These are phyloP conservation scores for Aspergillus sp. DNA, from an alignment of 2,329 filamentous ascomycete genomes.

Conservation along the genomic window DNA sequence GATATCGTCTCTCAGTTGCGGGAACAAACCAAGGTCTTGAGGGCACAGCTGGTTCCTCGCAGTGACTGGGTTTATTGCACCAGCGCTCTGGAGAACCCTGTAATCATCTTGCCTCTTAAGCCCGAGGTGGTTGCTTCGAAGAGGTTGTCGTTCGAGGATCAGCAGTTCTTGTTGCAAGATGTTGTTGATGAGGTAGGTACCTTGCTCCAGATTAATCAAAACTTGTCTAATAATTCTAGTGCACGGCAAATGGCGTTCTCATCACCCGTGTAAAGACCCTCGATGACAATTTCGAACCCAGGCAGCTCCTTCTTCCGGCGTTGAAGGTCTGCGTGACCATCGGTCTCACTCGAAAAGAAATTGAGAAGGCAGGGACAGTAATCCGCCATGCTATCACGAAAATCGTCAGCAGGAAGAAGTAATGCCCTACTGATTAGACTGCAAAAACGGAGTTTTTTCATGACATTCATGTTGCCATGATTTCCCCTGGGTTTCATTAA, in stretches of 20 bases:
- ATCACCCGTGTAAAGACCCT: slow-evolving; percentile 79
- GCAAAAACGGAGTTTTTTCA: too few species aligned
- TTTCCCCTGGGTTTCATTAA: slow-evolving; percentile 9
- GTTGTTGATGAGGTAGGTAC: slow-evolving; percentile 84
- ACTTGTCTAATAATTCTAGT: slow-evolving; percentile 42
- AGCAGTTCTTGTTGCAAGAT: slow-evolving; percentile 79
- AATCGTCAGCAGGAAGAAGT: slow-evolving; percentile 60
- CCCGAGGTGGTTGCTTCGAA: slow-evolving; percentile 68
- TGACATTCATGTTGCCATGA: slow-evolving; percentile 17
- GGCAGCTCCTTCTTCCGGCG: slow-evolving; percentile 67
- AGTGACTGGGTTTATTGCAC: slow-evolving; percentile 88
- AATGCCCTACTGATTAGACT: slow-evolving; percentile 13
- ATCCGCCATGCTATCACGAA: slow-evolving; percentile 93
- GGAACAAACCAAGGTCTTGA: slow-evolving; percentile 81
- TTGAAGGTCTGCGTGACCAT: slow-evolving; percentile 88
- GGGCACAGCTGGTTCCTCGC: slow-evolving; percentile 78
- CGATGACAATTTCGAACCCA: slow-evolving; percentile 58
- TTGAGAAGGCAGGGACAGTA: slow-evolving; percentile 82
- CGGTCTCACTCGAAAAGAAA: slow-evolving; percentile 85
- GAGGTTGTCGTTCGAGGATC: slow-evolving; percentile 63
- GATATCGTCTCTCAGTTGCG: slow-evolving; percentile 71
- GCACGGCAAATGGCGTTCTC: slow-evolving; percentile 78
- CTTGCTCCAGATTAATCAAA: neutral
- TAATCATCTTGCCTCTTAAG: slow-evolving; percentile 78
- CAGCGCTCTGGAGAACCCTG: slow-evolving; percentile 75